Conservation (phyloP, 2,329 filamentous ascomycete genomes). For the Meredithiella fracta region DNA sequence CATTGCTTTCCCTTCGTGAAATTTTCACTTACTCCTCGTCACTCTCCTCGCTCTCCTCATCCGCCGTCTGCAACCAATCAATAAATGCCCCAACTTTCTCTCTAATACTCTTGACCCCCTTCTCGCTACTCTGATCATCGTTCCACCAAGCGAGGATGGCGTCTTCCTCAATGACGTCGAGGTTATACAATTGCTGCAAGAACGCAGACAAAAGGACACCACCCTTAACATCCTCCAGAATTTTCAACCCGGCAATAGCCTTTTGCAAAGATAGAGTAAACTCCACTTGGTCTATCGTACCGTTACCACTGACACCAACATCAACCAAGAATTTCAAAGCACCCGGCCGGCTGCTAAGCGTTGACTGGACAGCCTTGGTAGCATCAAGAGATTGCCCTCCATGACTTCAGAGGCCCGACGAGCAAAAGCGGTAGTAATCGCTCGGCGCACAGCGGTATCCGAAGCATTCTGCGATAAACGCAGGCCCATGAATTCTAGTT, state of each 20-base stretch:
- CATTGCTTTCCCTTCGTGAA: not conserved
- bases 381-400: constrained; percentile 37
- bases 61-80: constrained; percentile 67
- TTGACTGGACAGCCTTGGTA: constrained; percentile 45
- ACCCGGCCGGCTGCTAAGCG: constrained; percentile 38
- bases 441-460: constrained; percentile 71
- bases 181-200: constrained; percentile 68
- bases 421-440: constrained; percentile 72
- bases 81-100: constrained; percentile 63
- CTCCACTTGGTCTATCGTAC: constrained; percentile 64
- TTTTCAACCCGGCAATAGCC: constrained; percentile 52
- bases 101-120: constrained; percentile 47
- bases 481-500: constrained; percentile 86
- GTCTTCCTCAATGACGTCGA: constrained; percentile 78
- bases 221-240: constrained; percentile 31
- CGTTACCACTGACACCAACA: constrained; percentile 46
- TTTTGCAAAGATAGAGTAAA: constrained; percentile 69
- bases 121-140: constrained; percentile 49
- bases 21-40: constrained; percentile 18
- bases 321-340: constrained; percentile 40
- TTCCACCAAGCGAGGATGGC: constrained; percentile 81
- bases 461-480: constrained; percentile 82
- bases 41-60: constrained; percentile 35
- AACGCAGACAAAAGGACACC: constrained; percentile 57
- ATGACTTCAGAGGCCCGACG: constrained; percentile 60